Percentiles rank a stretch among this genome's conserved stretches.
These are phyloP conservation scores for Talaromyces funiculosus DNA, from an alignment of 2,329 filamentous ascomycete species.

Conservation along the genomic window DNA sequence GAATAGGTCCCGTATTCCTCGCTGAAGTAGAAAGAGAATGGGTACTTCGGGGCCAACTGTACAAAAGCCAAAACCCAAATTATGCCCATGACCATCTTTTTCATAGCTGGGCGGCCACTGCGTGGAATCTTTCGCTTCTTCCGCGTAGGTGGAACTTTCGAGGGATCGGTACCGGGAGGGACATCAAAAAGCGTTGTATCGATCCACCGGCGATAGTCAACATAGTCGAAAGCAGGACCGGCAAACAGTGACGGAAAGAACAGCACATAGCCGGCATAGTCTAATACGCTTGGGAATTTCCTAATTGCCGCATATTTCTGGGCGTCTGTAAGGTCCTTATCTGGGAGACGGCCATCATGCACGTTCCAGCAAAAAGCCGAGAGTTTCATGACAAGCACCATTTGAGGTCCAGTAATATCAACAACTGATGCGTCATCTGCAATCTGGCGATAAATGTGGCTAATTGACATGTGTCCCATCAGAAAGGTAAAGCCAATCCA, in stretches of 20 bases:
- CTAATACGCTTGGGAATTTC: conserved; percentile 67
- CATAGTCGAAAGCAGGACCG: conserved; percentile 90
- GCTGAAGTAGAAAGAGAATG: conserved; percentile 57
- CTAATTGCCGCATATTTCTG: conserved; percentile 77
- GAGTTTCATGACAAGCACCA: conserved; percentile 98
- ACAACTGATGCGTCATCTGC: conserved; percentile 59
- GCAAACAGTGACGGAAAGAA: conserved; percentile 91
- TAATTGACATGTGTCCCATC: conserved; percentile 92
- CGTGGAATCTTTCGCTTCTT: conserved; percentile 90
- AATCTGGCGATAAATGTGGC: conserved; percentile 76
- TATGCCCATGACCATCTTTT: conserved; percentile 68
- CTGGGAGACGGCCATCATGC: conserved; percentile 78
- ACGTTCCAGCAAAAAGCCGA: conserved; percentile 97
- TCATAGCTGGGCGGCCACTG: conserved; percentile 75
- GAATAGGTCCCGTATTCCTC: conserved; percentile 61
- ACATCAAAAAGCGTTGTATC: conserved; percentile 92
- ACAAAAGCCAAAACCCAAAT: conserved; percentile 76
- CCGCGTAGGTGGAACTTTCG: conserved; percentile 76
- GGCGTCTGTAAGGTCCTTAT: conserved; percentile 73
- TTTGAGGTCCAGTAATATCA: conserved; percentile 91
- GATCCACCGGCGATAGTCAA: conserved; percentile 87
- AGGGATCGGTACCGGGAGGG: conserved; percentile 71
- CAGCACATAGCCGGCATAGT: conserved; percentile 84
- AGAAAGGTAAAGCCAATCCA: conserved; percentile 92
- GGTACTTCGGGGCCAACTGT: conserved; percentile 63